Evolutionary conservation across 208 protist species (phyloP).

Genomic region (Angomonas deanei): DNA sequence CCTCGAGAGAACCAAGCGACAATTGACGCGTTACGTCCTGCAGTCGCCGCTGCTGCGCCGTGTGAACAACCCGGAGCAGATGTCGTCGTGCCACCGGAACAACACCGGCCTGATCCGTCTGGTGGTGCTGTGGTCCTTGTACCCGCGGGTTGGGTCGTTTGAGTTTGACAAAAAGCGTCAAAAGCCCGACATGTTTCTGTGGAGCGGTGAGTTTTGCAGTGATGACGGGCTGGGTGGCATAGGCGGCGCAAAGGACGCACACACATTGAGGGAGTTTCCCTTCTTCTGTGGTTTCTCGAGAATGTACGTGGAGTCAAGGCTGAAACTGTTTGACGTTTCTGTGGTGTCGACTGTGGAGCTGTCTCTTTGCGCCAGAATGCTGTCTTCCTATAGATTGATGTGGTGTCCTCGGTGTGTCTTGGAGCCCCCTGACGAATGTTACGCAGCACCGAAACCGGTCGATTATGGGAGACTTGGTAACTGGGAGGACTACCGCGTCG

Average conservation of each 20-base stretch:
- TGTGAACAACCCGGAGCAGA: slow-evolving; percentile 27
- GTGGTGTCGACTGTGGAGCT: slow-evolving; percentile 61
- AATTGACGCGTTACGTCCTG: slow-evolving; percentile 68
- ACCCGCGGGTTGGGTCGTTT: slow-evolving; percentile 64
- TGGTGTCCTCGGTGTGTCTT: slow-evolving; percentile 48
- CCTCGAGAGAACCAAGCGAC: slow-evolving; percentile 76
- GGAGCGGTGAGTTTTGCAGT: slow-evolving; percentile 77
- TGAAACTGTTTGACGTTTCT: slow-evolving; percentile 76
- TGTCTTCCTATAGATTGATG: slow-evolving; percentile 45
- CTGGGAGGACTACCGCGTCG: slow-evolving; percentile 37
- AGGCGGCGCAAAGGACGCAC: too few relatives aligned
- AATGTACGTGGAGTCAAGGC: slow-evolving; percentile 67
- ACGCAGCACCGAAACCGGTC: slow-evolving; percentile 36
- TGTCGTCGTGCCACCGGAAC: slow-evolving; percentile 50
- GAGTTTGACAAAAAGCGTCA: slow-evolving; percentile 63
- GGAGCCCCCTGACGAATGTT: slow-evolving; percentile 39
- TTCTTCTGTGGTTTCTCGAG: slow-evolving; percentile 70
- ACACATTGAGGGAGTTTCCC: too few relatives aligned
- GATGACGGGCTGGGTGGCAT: too few relatives aligned
- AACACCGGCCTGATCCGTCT: slow-evolving; percentile 74
- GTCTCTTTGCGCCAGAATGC: slow-evolving; percentile 60
- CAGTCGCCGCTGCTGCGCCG: slow-evolving; percentile 53
- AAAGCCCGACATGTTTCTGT: slow-evolving; percentile 57
- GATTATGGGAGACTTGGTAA: slow-evolving; percentile 26
- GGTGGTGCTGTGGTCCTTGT: slow-evolving; percentile 74